Evolutionary conservation across 164 flowering plant genomes (phyloP).

Genomic region (Annona squamosa): DNA sequence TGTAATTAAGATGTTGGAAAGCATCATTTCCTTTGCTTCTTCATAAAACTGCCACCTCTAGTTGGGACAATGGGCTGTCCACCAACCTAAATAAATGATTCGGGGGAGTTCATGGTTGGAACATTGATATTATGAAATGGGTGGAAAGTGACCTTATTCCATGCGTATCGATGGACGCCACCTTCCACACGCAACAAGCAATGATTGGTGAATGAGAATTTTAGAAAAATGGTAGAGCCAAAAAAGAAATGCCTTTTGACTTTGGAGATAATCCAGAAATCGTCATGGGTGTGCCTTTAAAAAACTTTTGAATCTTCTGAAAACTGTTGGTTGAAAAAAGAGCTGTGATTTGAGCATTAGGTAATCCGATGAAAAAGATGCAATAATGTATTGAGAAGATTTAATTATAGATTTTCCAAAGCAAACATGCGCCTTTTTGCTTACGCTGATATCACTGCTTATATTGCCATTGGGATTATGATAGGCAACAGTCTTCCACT

Average conservation of each 20-base stretch:
- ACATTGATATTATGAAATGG: background rate
- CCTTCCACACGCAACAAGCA: conserved; percentile 13
- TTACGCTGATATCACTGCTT: background rate
- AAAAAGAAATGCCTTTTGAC: conserved; percentile 8
- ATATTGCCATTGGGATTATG: background rate
- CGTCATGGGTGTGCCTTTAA: background rate
- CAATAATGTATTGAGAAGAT: background rate
- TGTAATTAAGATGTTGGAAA: too few relatives aligned
- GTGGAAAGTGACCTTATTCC: background rate
- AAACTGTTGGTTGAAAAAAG: conserved; percentile 7
- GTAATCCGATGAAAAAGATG: background rate
- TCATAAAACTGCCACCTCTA: too few relatives aligned
- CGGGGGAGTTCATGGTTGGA: too few relatives aligned
- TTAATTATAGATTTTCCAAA: background rate
- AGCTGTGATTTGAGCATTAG: conserved; percentile 14
- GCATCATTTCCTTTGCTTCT: too few relatives aligned
- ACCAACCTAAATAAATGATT: too few relatives aligned
- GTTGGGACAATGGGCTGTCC: too few relatives aligned
- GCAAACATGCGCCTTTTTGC: conserved; percentile 2
- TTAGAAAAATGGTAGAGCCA: background rate
- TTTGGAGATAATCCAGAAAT: conserved; percentile 7
- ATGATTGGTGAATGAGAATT: conserved; percentile 12
- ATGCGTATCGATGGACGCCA: background rate
- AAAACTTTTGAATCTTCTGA: conserved; percentile 6
- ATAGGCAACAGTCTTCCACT: background rate